Conservation (phyloP, 371 early-diverging fungal genomes). For the Polyrhizophydium stewartii region DNA sequence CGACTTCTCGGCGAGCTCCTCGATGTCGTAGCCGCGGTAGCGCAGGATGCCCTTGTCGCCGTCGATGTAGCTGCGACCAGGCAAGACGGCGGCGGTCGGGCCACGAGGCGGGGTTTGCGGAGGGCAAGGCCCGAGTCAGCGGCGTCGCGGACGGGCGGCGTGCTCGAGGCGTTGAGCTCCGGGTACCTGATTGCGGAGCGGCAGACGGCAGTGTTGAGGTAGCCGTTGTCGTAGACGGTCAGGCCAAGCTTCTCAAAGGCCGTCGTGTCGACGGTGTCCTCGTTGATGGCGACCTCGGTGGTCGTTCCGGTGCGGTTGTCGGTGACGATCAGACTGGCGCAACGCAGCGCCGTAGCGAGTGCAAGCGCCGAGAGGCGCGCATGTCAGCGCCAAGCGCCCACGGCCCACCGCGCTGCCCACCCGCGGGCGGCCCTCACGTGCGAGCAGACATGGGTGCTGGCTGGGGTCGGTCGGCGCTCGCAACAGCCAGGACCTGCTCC, state of each 20-base stretch:
- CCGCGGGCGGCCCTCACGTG: too few relatives aligned
- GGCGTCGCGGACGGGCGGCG: too few relatives aligned
- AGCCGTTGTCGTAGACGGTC: slow-evolving; percentile 36
- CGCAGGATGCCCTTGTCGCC: slow-evolving; percentile 52
- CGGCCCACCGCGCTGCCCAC: too few relatives aligned
- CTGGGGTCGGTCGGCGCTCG: too few relatives aligned
- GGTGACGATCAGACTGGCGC: slow-evolving; percentile 2
- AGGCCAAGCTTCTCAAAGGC: slow-evolving; percentile 34
- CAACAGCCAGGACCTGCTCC: too few relatives aligned
- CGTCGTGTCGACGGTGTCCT: slow-evolving; percentile 32
- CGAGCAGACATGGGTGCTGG: too few relatives aligned
- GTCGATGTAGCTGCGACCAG: slow-evolving; percentile 50
- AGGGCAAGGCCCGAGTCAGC: background rate
- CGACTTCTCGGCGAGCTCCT: slow-evolving; percentile 36
- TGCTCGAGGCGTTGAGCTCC: slow-evolving; percentile 9
- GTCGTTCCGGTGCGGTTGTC: background rate
- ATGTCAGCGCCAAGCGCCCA: too few relatives aligned
- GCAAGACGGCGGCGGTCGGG: background rate
- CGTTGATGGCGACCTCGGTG: background rate
- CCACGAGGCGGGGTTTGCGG: too few relatives aligned
- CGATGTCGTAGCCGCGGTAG: slow-evolving; percentile 49
- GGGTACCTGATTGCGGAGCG: slow-evolving; percentile 51
- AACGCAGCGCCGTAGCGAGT: too few relatives aligned
- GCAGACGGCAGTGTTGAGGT: slow-evolving; percentile 40
- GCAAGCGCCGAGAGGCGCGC: too few relatives aligned